Percentiles rank a stretch among this genome's conserved stretches.
Evolutionary conservation across 345 rosid genomes (phyloP).

Genomic region (Conringia planisiliqua): DNA sequence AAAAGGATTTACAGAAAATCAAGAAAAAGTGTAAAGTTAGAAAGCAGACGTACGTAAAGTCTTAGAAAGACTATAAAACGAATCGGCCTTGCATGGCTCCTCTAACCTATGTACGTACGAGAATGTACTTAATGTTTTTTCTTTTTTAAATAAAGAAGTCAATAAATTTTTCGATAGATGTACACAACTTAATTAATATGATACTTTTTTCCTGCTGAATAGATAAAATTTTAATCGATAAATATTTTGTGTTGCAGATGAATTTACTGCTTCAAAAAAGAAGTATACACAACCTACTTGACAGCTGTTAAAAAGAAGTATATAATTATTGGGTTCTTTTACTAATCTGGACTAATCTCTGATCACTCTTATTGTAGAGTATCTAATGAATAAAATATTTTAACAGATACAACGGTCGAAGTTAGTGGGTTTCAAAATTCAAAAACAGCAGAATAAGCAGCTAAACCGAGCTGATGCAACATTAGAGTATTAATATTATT

Average conservation of each 20-base stretch:
- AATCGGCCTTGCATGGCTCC: constrained; percentile 24
- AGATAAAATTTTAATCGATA: too few relatives aligned
- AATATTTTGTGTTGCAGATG: not conserved
- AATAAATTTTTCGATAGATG: constrained; percentile 1
- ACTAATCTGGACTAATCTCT: not conserved
- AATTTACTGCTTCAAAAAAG: not conserved
- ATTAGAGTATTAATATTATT: not conserved
- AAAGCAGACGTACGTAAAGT: constrained; percentile 21
- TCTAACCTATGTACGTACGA: constrained; percentile 17
- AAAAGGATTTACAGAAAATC: constrained; percentile 13
- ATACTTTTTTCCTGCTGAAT: too few relatives aligned
- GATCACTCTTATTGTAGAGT: not conserved
- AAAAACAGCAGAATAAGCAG: constrained; percentile 2
- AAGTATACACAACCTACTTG: not conserved
- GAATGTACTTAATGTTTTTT: not conserved
- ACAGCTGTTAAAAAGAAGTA: too few relatives aligned
- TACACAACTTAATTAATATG: not conserved
- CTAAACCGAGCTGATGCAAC: constrained; percentile 16
- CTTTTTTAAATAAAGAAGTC: not conserved
- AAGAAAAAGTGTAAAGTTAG: constrained; percentile 26
- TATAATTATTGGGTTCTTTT: too few relatives aligned
- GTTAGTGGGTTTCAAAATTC: constrained; percentile 21
- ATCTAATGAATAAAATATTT: not conserved
- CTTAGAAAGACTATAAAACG: constrained; percentile 8
- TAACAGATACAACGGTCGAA: constrained; percentile 8